These are phyloP conservation scores for Suhomyces emberorum DNA, from an alignment of 805 yeast genomes.

Conservation along the genomic window DNA sequence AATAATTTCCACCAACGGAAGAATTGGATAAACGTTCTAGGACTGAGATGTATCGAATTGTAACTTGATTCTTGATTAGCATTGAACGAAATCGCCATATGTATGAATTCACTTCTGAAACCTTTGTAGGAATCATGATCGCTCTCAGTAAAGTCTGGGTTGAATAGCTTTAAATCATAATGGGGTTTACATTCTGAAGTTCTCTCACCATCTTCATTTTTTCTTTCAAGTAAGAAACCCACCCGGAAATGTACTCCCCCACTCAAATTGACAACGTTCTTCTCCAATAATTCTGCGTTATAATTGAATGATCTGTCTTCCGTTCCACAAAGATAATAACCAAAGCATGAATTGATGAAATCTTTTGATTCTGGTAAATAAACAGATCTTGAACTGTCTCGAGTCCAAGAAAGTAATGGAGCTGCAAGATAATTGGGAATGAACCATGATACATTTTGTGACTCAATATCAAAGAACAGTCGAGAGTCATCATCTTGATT, in stretches of 20 bases:
- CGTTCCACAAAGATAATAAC: conserved; percentile 36
- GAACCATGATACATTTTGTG: conserved; percentile 63
- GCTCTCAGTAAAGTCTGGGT: conserved; percentile 47
- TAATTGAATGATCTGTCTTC: not conserved
- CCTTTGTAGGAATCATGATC: conserved; percentile 41
- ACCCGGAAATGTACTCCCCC: conserved; percentile 61
- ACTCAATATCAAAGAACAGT: conserved; percentile 59
- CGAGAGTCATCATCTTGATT: conserved; percentile 69
- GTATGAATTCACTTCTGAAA: conserved; percentile 37
- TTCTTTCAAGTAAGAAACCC: conserved; percentile 57
- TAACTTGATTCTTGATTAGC: conserved; percentile 41
- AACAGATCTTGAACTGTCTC: conserved; percentile 42
- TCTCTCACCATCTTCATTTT: conserved; percentile 29
- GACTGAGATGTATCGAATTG: conserved; percentile 76
- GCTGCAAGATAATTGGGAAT: conserved; percentile 70
- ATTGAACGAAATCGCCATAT: conserved; percentile 39
- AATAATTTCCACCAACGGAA: conserved; percentile 85
- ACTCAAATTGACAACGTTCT: conserved; percentile 52
- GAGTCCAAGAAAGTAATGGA: conserved; percentile 54
- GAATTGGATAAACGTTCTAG: conserved; percentile 64
- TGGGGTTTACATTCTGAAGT: conserved; percentile 54
- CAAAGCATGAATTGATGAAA: conserved; percentile 45
- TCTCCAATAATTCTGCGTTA: conserved; percentile 35
- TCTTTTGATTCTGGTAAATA: conserved; percentile 45
- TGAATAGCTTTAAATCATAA: conserved; percentile 52